phyloP scores from a whole-genome alignment of 176 grass and related monocot genomes.

The Cenchrus purpureus region DNA sequence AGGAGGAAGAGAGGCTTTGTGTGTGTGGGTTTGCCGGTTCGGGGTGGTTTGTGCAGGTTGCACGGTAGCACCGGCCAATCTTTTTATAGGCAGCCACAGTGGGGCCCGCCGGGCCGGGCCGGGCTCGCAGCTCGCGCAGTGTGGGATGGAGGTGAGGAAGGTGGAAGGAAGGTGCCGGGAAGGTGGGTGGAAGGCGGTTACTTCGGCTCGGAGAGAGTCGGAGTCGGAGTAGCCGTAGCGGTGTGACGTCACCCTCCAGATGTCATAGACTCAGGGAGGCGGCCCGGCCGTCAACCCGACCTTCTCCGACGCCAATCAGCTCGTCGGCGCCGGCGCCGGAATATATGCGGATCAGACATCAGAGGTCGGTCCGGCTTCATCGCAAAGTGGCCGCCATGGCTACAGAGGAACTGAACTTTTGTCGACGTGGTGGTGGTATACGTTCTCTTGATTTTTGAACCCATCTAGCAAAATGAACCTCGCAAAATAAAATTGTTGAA shows the following conservation, averaged over 20 bases:
- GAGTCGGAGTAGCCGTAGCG: background rate
- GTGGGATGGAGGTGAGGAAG: conserved; percentile 7
- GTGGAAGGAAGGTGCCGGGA: conserved; percentile 45
- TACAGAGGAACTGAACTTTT: background rate
- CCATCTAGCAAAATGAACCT: background rate
- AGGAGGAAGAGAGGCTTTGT: background rate
- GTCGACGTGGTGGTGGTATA: background rate
- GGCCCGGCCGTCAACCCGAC: background rate
- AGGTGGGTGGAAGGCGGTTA: conserved; percentile 36
- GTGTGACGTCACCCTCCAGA: background rate
- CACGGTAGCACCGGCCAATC: accelerated
- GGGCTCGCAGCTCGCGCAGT: background rate
- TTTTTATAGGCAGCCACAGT: conserved; percentile 33
- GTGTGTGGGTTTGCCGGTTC: background rate
- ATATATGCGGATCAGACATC: background rate
- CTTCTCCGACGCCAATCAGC: background rate
- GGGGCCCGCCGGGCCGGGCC: background rate
- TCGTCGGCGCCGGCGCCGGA: conserved; percentile 16
- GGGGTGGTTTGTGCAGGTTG: conserved; percentile 20
- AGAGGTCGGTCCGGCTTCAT: background rate
- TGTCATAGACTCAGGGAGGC: background rate
- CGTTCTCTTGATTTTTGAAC: background rate
- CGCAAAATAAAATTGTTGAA: background rate
- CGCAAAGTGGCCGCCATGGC: background rate
- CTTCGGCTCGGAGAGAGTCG: conserved; percentile 8